Evolutionary conservation across 1,139 yeast genomes (phyloP), one percentile per base, ranked within the genome.

Genomic region (Zygoascus hellenicus): DNA sequence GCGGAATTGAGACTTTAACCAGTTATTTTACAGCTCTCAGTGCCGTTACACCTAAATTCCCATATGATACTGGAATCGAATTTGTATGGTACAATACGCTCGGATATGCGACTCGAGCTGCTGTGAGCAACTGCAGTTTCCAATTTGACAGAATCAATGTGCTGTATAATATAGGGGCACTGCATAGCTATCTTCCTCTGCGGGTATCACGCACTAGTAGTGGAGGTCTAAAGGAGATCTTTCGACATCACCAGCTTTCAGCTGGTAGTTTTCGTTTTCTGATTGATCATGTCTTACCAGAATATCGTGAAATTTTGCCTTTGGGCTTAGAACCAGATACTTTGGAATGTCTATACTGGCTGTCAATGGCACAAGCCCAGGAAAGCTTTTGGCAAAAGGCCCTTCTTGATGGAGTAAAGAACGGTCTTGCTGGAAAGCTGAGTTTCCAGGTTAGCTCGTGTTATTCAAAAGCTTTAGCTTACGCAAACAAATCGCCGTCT

Each of bases 331-430:
- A 75, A 42, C 43, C 53, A 0, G 68, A 68, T n/a, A 70, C 78
- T 0, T 55, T 78, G 11, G 64, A 65, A 6, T 65, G 77, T 2
- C 58, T 81, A 38, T 58, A 70, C 34, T 51, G 50, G n/a, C 56
- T 88, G 17, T 77, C 79, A 77, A 61, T 85, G 36, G 95, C 95
- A 0, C 95, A 88, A 58, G 94, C 96, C 0, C 96, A 89, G 62
- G 97, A 90, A 60, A 73, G 79, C 9, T 80, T 83, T 48, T 89
- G 96, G 96, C 80, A 76, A 45, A 81, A 81, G 58, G 90, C 96
- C 0, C 65, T 77, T 0, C 63, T 68, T 33, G 75, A 74, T n/a
- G 68, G 71, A 2, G 64, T 80, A 59, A 83, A 81, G 58, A 80
- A 84, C 59, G 69, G 82, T 0, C 70, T 80, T 2, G 66, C 88